Percentiles rank a stretch among this genome's conserved stretches.
phyloP scores from a whole-genome alignment of 2,329 filamentous ascomycete genomes.

The Calonectria naviculata region DNA sequence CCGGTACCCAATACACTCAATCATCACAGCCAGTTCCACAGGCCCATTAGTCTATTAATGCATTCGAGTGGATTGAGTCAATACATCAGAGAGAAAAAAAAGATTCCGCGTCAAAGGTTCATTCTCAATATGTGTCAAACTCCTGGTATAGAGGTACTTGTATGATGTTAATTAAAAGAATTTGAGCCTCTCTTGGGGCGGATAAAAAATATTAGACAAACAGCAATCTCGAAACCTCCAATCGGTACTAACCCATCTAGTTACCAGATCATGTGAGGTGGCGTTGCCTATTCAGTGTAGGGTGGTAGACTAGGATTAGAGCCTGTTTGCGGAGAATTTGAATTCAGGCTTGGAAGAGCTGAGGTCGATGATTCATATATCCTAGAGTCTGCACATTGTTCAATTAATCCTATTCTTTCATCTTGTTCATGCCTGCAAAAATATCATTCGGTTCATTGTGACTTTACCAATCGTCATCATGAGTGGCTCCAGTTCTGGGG shows the following conservation, averaged over 20 bases:
- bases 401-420: neutral
- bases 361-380: neutral
- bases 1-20: too few species aligned
- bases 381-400: neutral
- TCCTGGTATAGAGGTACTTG: neutral
- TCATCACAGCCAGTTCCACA: too few species aligned
- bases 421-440: neutral
- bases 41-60: neutral
- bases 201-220: neutral
- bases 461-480: neutral
- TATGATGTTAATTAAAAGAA: neutral
- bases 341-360: neutral
- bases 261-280: neutral
- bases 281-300: neutral
- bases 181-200: neutral
- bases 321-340: neutral
- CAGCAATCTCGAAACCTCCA: neutral
- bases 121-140: neutral
- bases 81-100: neutral
- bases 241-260: neutral
- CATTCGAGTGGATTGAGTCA: neutral
- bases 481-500: slow-evolving; percentile 9
- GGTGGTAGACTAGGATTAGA: neutral
- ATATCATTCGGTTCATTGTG: neutral
- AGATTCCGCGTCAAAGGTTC: neutral